Conservation (phyloP, 2,329 filamentous ascomycete genomes). For the Fusarium agapanthi region DNA sequence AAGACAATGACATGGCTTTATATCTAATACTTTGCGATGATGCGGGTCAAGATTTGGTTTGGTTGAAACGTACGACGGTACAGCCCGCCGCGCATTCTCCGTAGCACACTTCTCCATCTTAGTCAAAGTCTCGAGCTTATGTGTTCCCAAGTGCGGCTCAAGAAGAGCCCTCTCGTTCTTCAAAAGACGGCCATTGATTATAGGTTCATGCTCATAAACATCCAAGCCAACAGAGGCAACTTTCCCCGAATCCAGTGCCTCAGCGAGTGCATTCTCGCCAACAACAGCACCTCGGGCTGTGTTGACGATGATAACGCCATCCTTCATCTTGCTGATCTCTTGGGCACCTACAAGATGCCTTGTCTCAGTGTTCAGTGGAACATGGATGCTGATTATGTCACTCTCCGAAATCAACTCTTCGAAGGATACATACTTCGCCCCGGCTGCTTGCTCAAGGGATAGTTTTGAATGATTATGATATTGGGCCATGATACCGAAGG, state of each 20-base stretch:
- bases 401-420: slow-evolving; percentile 61
- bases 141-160: slow-evolving; percentile 74
- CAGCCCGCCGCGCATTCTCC: slow-evolving; percentile 39
- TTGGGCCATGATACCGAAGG: slow-evolving; percentile 65
- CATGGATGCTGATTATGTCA: slow-evolving; percentile 64
- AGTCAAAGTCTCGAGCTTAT: slow-evolving; percentile 60
- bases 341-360: slow-evolving; percentile 60
- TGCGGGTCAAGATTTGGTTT: no score
- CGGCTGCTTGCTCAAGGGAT: slow-evolving; percentile 51
- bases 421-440: slow-evolving; percentile 61
- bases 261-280: slow-evolving; percentile 63
- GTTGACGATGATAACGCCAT: slow-evolving; percentile 65
- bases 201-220: slow-evolving; percentile 67
- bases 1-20: neutral
- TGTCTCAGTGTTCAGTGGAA: slow-evolving; percentile 61
- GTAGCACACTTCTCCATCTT: slow-evolving; percentile 44
- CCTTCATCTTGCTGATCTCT: slow-evolving; percentile 63
- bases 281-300: slow-evolving; percentile 66
- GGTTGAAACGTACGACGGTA: neutral
- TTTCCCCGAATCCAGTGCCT: slow-evolving; percentile 61
- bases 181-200: slow-evolving; percentile 67
- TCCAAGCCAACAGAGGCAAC: slow-evolving; percentile 64
- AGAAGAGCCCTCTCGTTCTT: slow-evolving; percentile 68
- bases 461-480: slow-evolving; percentile 63
- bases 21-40: neutral